These are phyloP conservation scores for Oidiodendron maius DNA, from an alignment of 495 filamentous ascomycete genomes.

Conservation along the genomic window DNA sequence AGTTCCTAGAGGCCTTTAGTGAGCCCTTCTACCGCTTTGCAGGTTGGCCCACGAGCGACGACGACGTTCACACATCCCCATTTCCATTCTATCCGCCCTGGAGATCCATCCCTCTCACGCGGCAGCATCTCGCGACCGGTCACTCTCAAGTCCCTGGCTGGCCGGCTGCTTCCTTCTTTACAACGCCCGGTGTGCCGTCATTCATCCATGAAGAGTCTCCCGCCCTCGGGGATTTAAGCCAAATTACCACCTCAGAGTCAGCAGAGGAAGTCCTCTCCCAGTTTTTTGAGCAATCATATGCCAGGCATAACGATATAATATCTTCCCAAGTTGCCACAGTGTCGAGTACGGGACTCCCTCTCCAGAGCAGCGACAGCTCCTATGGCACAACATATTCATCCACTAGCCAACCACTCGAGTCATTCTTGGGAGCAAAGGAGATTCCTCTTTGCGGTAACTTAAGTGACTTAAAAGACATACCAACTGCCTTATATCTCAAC, in stretches of 20 bases:
- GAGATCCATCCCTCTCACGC: constrained; percentile 39
- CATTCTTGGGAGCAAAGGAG: not conserved
- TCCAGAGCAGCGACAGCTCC: constrained; percentile 12
- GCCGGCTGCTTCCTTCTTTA: constrained; percentile 42
- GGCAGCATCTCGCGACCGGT: constrained; percentile 30
- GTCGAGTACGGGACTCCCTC: constrained; percentile 10
- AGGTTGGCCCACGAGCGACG: constrained; percentile 7
- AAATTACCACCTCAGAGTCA: constrained; percentile 4
- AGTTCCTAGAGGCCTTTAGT: constrained; percentile 41
- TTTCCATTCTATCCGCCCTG: constrained; percentile 29
- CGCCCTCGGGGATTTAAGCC: constrained; percentile 23
- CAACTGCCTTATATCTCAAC: constrained; percentile 57
- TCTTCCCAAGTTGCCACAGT: constrained; percentile 42
- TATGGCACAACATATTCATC: not conserved
- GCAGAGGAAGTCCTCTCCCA: constrained; percentile 42
- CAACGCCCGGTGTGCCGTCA: constrained; percentile 30
- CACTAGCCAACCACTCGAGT: not conserved
- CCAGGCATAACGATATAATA: constrained; percentile 49
- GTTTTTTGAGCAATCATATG: constrained; percentile 71
- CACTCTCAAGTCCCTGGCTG: constrained; percentile 37
- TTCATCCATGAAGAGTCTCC: constrained; percentile 18
- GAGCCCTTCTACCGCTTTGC: constrained; percentile 43
- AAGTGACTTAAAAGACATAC: constrained; percentile 64
- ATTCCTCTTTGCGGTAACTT: constrained; percentile 31
- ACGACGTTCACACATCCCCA: constrained; percentile 3